Evolutionary conservation across 768 basidiomycete species (phyloP).

Genomic region (Clitopilus passeckerianus): DNA sequence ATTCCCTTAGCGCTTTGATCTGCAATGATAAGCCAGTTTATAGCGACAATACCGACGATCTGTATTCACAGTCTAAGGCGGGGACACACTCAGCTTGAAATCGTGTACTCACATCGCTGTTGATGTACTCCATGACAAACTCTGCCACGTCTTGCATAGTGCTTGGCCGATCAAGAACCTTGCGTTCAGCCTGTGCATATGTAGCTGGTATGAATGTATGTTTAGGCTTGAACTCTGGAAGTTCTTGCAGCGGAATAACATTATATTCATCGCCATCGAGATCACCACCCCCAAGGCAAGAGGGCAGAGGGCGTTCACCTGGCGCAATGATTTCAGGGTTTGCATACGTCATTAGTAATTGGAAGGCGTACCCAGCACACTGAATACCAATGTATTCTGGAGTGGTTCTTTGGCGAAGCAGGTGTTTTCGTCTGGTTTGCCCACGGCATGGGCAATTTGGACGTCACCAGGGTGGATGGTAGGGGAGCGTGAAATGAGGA

Average conservation of each 20-base stretch:
- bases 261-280: conserved; percentile 64
- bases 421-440: conserved; percentile 47
- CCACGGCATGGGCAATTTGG: conserved; percentile 56
- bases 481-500: conserved; percentile 60
- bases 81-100: conserved; percentile 42
- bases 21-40: conserved; percentile 61
- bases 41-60: conserved; percentile 59
- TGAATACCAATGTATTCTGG: conserved; percentile 64
- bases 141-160: conserved; percentile 63
- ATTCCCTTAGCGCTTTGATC: conserved; percentile 46
- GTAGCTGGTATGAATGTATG: conserved; percentile 30
- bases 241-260: conserved; percentile 35
- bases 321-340: not conserved
- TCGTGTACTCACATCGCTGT: conserved; percentile 49
- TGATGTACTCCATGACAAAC: conserved; percentile 68
- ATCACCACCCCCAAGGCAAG: conserved; percentile 65
- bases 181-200: conserved; percentile 45
- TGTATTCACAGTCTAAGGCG: conserved; percentile 12
- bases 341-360: not conserved
- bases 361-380: conserved; percentile 40
- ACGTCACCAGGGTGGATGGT: conserved; percentile 69
- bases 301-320: conserved; percentile 59
- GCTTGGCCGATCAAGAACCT: conserved; percentile 38
- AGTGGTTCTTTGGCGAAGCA: conserved; percentile 48
- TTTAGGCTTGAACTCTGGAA: conserved; percentile 27